Percentiles rank a stretch among this genome's conserved stretches.
phyloP scores from a whole-genome alignment of 352 stramenopile species.

The Phytophthora fragariae region DNA sequence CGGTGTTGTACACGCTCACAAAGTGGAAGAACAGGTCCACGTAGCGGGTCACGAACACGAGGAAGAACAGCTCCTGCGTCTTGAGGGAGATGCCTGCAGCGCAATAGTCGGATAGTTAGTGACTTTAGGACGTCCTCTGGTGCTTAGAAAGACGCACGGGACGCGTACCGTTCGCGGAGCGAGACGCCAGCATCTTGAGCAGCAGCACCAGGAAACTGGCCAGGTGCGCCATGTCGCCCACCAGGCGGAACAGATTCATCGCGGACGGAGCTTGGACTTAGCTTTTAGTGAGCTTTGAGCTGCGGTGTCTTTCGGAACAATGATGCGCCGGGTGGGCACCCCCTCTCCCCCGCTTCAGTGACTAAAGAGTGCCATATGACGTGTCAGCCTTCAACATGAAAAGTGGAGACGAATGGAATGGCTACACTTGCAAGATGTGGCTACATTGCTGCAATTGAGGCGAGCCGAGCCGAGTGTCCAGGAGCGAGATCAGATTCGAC shows the following conservation, averaged over 20 bases:
- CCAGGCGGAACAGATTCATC: slow-evolving; percentile 98
- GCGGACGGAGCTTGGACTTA: not conserved
- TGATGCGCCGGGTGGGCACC: not conserved
- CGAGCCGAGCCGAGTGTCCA: not conserved
- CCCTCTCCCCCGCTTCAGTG: slow-evolving; percentile 31
- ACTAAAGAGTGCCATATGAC: slow-evolving; percentile 41
- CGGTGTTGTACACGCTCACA: slow-evolving; percentile 98
- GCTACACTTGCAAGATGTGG: not conserved
- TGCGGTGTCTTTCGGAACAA: not conserved
- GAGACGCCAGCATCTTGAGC: slow-evolving; percentile 93
- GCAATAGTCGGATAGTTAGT: not conserved
- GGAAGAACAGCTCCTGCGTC: slow-evolving; percentile 99
- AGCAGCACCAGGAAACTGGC: slow-evolving; percentile 99
- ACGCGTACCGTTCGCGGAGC: slow-evolving; percentile 73
- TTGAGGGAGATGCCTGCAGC: slow-evolving; percentile 96
- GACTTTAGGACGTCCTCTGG: too few relatives aligned
- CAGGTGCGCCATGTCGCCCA: slow-evolving; percentile 99
- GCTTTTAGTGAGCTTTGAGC: slow-evolving; percentile 7
- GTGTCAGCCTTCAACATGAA: slow-evolving; percentile 20
- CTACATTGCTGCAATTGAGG: not conserved
- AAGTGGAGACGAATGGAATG: slow-evolving; percentile 1
- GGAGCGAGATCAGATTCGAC: not conserved
- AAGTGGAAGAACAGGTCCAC: slow-evolving; percentile 98
- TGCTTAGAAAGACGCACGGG: too few relatives aligned
- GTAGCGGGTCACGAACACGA: slow-evolving; percentile 99